These are phyloP conservation scores for Aspergillus vadensis DNA, from an alignment of 2,329 filamentous ascomycete genomes.

Conservation along the genomic window DNA sequence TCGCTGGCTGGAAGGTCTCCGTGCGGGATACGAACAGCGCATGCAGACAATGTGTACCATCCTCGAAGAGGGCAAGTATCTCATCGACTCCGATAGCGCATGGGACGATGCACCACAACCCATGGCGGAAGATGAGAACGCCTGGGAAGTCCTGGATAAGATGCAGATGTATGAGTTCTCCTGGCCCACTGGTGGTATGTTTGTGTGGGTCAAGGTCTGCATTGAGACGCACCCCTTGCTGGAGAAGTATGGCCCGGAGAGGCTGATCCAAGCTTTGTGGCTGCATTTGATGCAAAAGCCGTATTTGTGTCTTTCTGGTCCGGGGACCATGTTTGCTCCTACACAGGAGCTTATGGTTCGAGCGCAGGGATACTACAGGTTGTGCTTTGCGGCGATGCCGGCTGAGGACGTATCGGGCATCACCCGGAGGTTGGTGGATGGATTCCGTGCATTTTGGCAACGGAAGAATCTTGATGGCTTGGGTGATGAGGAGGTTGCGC, in stretches of 20 bases:
- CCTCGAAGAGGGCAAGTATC: conserved; percentile 68
- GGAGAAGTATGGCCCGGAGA: conserved; percentile 54
- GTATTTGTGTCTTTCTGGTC: conserved; percentile 68
- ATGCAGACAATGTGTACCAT: conserved; percentile 77
- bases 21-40: conserved; percentile 79
- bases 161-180: conserved; percentile 72
- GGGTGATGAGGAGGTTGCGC: conserved; percentile 23
- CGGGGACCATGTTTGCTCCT: conserved; percentile 74
- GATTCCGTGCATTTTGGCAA: conserved; percentile 73
- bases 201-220: conserved; percentile 76
- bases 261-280: conserved; percentile 68
- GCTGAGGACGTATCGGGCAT: conserved; percentile 67
- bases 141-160: conserved; percentile 76
- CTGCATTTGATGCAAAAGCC: conserved; percentile 69
- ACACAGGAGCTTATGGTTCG: conserved; percentile 59
- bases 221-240: conserved; percentile 74
- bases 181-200: conserved; percentile 89
- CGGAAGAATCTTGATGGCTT: conserved; percentile 59
- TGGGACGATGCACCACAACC: conserved; percentile 26
- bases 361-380: conserved; percentile 71
- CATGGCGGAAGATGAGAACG: conserved; percentile 49
- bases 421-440: conserved; percentile 66
- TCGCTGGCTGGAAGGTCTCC: conserved; percentile 82
- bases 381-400: conserved; percentile 85
- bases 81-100: conserved; percentile 62